These are phyloP conservation scores for Trichomonas gallinae DNA, from an alignment of 208 protist species.

Conservation along the genomic window DNA sequence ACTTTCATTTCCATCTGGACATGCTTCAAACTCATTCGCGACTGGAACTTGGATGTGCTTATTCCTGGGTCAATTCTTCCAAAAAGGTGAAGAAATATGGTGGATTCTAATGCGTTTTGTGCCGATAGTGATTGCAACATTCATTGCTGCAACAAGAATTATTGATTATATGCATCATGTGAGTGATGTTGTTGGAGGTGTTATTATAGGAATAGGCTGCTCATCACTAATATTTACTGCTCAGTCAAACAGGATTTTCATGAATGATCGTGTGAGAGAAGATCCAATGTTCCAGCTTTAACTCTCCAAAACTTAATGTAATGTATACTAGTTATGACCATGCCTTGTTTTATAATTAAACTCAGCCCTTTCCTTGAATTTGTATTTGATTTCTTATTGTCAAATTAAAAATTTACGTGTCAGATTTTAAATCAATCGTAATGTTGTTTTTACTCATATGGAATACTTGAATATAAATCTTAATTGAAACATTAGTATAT, in stretches of 20 bases:
- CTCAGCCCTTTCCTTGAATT: too few species aligned
- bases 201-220: neutral
- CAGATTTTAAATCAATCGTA: too few species aligned
- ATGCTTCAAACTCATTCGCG: neutral
- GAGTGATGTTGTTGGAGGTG: neutral
- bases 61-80: neutral
- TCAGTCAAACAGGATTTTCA: neutral
- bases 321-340: too few species aligned
- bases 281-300: neutral
- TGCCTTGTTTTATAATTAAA: too few species aligned
- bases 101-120: neutral
- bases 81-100: neutral
- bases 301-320: neutral
- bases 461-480: too few species aligned
- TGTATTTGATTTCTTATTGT: too few species aligned
- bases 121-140: neutral
- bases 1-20: neutral
- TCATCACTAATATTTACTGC: neutral
- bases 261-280: neutral
- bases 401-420: too few species aligned
- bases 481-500: too few species aligned
- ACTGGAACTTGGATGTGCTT: neutral
- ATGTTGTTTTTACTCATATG: too few species aligned
- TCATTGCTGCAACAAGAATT: neutral
- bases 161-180: conserved; percentile 9